Conservation (phyloP, 176 grass and related monocot species). For the Triticum turgidum region DNA sequence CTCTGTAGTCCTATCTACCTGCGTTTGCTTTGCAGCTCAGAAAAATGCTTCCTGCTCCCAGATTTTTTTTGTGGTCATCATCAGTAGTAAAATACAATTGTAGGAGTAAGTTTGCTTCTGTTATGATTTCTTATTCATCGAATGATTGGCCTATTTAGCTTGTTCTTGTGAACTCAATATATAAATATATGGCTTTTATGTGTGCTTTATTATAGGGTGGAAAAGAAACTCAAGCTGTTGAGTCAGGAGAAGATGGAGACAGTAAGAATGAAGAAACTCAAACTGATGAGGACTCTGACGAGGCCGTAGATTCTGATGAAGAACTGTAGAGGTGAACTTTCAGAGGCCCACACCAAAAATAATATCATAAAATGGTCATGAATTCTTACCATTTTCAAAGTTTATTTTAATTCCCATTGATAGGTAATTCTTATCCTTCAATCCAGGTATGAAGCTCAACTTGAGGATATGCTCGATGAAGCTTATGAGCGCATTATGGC, state of each 20-base stretch:
- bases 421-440: not conserved
- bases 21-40: not conserved
- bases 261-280: constrained; percentile 60
- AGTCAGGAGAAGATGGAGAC: constrained; percentile 52
- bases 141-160: not conserved
- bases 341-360: not conserved
- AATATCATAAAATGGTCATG: not conserved
- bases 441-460: constrained; percentile 68
- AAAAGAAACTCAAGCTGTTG: constrained; percentile 65
- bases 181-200: not conserved
- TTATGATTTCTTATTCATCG: not conserved
- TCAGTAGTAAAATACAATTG: not conserved
- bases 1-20: not conserved
- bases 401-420: not conserved
- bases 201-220: constrained; percentile 41
- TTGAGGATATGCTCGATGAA: constrained; percentile 82
- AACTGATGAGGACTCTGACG: constrained; percentile 27
- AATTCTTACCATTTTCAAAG: not conserved
- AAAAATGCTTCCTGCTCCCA: not conserved
- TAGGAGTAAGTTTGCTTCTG: not conserved
- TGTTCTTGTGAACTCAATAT: not conserved
- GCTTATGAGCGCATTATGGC: constrained; percentile 79
- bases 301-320: constrained; percentile 71
- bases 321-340: constrained; percentile 63
- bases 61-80: not conserved